Conservation (phyloP, 768 basidiomycete genomes). For the Auriscalpium microsporum region DNA sequence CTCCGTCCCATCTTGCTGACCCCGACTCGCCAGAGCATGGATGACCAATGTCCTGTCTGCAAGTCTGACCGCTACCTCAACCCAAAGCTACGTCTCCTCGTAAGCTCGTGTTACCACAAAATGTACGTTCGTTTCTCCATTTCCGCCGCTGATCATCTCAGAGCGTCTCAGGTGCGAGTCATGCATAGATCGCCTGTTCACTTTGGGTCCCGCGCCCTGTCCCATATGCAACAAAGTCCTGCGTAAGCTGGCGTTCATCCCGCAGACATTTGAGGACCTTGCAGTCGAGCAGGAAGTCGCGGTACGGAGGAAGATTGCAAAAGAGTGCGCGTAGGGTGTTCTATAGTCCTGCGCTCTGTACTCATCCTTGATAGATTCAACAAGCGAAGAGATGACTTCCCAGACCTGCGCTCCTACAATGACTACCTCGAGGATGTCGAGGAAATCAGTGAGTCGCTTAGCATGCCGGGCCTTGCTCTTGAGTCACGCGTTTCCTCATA, state of each 20-base stretch:
- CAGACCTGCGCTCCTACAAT: slow-evolving; percentile 72
- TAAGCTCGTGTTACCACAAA: slow-evolving; percentile 97
- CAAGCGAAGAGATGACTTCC: slow-evolving; percentile 86
- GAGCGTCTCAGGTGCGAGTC: slow-evolving; percentile 76
- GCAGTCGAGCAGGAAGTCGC: slow-evolving; percentile 92
- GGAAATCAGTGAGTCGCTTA: slow-evolving; percentile 57
- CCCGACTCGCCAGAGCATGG: slow-evolving; percentile 50
- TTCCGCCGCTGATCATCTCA: background rate
- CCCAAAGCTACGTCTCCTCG: slow-evolving; percentile 85
- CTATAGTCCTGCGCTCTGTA: background rate
- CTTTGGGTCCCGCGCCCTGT: slow-evolving; percentile 92
- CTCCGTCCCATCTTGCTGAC: slow-evolving; percentile 3
- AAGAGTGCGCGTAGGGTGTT: slow-evolving; percentile 51
- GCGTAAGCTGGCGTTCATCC: slow-evolving; percentile 89
- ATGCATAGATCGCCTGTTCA: slow-evolving; percentile 94
- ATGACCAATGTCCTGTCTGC: slow-evolving; percentile 95
- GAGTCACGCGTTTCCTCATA: slow-evolving; percentile 1
- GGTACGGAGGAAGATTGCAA: slow-evolving; percentile 76
- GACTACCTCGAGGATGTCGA: slow-evolving; percentile 96
- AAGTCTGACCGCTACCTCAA: slow-evolving; percentile 95
- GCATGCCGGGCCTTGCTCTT: slow-evolving; percentile 12
- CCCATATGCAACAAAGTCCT: slow-evolving; percentile 85
- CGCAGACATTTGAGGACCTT: slow-evolving; percentile 91
- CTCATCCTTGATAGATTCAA: slow-evolving; percentile 61
- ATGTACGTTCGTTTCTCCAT: slow-evolving; percentile 46